Percentiles rank a stretch among this genome's conserved stretches.
Evolutionary conservation across 2,329 filamentous ascomycete species (phyloP).

Genomic region (Basipetospora chlamydospora): DNA sequence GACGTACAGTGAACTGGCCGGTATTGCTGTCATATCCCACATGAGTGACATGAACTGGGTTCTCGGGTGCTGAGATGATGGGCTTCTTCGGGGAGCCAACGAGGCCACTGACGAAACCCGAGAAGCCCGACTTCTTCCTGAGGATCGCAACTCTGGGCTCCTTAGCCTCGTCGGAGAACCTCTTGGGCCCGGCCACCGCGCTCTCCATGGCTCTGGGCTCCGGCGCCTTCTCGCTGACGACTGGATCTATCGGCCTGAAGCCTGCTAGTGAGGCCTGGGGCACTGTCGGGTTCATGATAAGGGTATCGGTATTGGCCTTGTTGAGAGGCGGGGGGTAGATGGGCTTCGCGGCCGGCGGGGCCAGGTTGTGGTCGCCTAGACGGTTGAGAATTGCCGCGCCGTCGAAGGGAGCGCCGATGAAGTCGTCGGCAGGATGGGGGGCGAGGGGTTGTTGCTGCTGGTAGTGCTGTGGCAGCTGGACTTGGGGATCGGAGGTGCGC

Average conservation of each 20-base stretch:
- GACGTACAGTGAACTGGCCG: conserved; percentile 79
- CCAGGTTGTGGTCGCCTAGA: conserved; percentile 34
- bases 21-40: conserved; percentile 95
- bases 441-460: conserved; percentile 12
- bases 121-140: conserved; percentile 80
- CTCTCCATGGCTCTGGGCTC: conserved; percentile 26
- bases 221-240: conserved; percentile 38
- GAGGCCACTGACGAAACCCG: conserved; percentile 70
- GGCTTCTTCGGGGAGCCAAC: conserved; percentile 80
- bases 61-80: conserved; percentile 93
- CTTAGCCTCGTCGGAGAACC: conserved; percentile 65
- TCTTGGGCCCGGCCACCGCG: conserved; percentile 43
- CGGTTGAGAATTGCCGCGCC: conserved; percentile 45
- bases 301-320: conserved; percentile 10
- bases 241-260: conserved; percentile 38
- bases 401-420: conserved; percentile 53
- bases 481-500: conserved; percentile 13
- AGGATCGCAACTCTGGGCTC: conserved; percentile 45
- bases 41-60: conserved; percentile 94
- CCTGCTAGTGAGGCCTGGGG: conserved; percentile 63
- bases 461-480: too few relatives aligned
- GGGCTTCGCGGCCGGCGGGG: conserved; percentile 12
- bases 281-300: conserved; percentile 35
- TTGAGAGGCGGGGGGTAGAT: conserved; percentile 13
- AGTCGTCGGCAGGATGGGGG: conserved; percentile 31